A percentile compares a stretch with the other conserved stretches of the same genome.
phyloP scores from a whole-genome alignment of 2,329 filamentous ascomycete genomes.

The Biscogniauxia mediterranea region DNA sequence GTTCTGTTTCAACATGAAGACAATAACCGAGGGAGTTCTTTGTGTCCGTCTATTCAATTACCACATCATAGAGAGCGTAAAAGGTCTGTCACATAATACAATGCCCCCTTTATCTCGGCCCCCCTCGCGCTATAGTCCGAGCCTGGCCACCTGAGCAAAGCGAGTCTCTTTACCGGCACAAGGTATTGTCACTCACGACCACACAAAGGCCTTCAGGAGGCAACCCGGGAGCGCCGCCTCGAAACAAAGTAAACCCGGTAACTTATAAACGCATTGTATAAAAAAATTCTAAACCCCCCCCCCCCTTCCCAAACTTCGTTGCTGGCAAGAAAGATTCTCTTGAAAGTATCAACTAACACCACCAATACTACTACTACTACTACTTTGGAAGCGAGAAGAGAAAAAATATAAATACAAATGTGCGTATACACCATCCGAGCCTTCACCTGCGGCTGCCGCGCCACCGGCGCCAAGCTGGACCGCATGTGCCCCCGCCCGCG shows the following conservation, averaged over 20 bases:
- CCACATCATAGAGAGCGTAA: no score
- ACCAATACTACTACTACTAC: background rate
- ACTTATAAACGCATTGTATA: background rate
- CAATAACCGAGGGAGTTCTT: no score
- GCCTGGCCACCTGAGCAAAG: no score
- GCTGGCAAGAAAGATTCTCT: no score
- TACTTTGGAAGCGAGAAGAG: no score
- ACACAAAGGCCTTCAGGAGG: background rate
- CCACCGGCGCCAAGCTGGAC: conserved; percentile 10
- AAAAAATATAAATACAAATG: conserved; percentile 10
- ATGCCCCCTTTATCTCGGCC: background rate
- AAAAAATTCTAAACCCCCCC: background rate
- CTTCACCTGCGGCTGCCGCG: conserved; percentile 21
- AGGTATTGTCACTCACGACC: background rate
- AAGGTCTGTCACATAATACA: background rate
- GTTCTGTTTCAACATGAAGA: no score
- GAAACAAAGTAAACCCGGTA: background rate
- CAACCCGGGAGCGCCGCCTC: background rate
- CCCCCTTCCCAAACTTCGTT: no score
- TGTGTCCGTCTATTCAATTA: background rate
- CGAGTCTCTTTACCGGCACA: background rate
- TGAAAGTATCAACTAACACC: background rate
- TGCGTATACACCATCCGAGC: conserved; percentile 20
- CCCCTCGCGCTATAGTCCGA: no score
- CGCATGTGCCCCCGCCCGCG: conserved; percentile 14